Base-by-base conservation (phyloP, 768 basidiomycete species). In the Macrocybe gigantea region DNA sequence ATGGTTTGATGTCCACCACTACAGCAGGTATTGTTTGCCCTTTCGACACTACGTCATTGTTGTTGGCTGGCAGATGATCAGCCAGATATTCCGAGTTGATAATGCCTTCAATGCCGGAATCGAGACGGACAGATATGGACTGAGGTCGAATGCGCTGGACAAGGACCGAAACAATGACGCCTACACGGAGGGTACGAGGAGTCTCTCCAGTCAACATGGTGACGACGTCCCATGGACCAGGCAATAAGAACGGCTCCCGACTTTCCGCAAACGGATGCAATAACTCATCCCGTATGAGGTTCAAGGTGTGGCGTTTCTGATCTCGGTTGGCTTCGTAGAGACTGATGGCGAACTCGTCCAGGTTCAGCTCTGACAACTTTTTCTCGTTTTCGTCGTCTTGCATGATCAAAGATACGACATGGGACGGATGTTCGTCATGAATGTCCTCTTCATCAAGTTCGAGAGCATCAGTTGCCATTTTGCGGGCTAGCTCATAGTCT, bases 371-470 rank as follows among this genome's bases (percentile, higher is more conserved):
- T 47, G 84, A 77, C 11, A 99, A 72, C 67, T 93, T 95, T 57
- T 74, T 78, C 48, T 79, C 85, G 54, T 80, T 83, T 51, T 92
- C 84, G 29, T 66, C 71, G 61, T 95, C 91, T 37, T 80, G 74
- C 84, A 96, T 91, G 61, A 99, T 85, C 40, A 83, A 67, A 10
- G 79, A 78, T 39, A 99, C 92, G 6, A 90, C 86, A 55, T 87
- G 83, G 1, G 96, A 98, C 29, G 93, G 89, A 61, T 95, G 89
- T 57, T 88, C 83, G 54, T 91, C 90, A 48, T 89, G 88, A 33
- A 93, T 77, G 67, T 99, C 96, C 64, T 98, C 96, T 58, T 95
- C 93, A 55, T 99, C 96, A n/a, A 92, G 77, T 60, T 97, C 96
- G 10, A 98, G 77, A 5, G 95, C 93, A 65, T 97, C 93, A 13